phyloP scores from a whole-genome alignment of 495 filamentous ascomycete species.

The Podospora comata region DNA sequence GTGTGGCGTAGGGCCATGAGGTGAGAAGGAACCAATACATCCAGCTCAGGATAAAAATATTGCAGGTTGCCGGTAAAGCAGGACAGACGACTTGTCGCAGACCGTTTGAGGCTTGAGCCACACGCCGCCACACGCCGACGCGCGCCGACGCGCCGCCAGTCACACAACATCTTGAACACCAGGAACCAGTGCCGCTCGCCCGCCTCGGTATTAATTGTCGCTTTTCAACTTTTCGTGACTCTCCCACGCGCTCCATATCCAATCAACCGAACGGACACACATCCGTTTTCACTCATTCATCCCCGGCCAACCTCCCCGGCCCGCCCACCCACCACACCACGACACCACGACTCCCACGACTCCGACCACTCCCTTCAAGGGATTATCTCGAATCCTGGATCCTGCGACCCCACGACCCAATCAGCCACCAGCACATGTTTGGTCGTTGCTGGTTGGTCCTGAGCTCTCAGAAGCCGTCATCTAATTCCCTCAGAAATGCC shows the following conservation, averaged over 20 bases:
- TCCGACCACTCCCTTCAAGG: conserved; percentile 3
- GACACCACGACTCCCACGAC: neutral
- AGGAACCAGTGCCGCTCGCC: conserved; percentile 13
- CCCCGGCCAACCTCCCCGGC: neutral
- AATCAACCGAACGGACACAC: neutral
- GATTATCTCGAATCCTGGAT: conserved; percentile 5
- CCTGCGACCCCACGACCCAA: conserved; percentile 21
- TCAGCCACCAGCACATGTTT: conserved; percentile 20
- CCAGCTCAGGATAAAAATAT: neutral
- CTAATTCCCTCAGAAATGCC: conserved; percentile 12
- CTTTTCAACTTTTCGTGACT: conserved; percentile 2
- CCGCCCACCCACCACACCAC: too few species aligned
- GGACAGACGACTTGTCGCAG: conserved; percentile 3
- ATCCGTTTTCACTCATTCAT: neutral
- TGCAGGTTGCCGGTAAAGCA: neutral
- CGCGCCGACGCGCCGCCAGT: conserved; percentile 21
- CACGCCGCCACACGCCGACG: conserved; percentile 1
- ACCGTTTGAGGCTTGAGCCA: neutral
- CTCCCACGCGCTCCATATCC: neutral
- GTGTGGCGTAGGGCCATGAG: neutral
- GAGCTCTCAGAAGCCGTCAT: conserved; percentile 1
- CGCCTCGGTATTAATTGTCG: conserved; percentile 18
- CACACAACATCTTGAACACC: conserved; percentile 14
- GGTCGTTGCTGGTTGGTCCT: conserved; percentile 22
- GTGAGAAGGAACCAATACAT: conserved; percentile 1